A percentile compares a stretch with the other conserved stretches of the same genome.
Conservation (phyloP, 2,329 filamentous ascomycete species). For the Fusarium staphyleae region DNA sequence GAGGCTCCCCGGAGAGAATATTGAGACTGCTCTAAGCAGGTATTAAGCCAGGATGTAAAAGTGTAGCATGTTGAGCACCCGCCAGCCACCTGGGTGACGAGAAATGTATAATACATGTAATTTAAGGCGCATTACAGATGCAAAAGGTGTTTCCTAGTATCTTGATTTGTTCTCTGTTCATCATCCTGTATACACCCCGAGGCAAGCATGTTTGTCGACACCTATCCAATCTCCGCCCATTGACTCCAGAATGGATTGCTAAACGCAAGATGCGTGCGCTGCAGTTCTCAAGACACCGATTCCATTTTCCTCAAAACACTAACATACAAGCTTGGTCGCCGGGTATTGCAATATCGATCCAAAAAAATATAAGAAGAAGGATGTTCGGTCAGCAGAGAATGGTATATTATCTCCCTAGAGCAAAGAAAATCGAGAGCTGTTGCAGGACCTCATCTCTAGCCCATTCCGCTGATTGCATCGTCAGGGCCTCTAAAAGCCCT, state of each 20-base stretch:
- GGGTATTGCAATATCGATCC: conserved; percentile 30
- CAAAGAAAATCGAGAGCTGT: conserved; percentile 67
- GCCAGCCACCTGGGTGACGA: conserved; percentile 27
- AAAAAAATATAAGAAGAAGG: conserved; percentile 16
- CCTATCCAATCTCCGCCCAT: conserved; percentile 34
- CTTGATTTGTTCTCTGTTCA: conserved; percentile 39
- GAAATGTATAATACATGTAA: conserved; percentile 44
- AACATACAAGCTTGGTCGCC: conserved; percentile 41
- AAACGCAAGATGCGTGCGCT: conserved; percentile 39
- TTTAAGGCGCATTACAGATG: conserved; percentile 36
- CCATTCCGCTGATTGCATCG: conserved; percentile 68
- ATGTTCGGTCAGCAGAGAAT: conserved; percentile 1
- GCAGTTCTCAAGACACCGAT: conserved; percentile 39
- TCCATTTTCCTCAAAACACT: conserved; percentile 39
- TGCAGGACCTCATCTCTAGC: conserved; percentile 71
- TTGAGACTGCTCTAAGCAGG: neutral
- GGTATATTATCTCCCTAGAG: conserved; percentile 55
- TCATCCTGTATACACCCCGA: conserved; percentile 37
- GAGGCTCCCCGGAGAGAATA: neutral
- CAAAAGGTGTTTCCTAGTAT: conserved; percentile 34
- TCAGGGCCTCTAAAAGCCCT: conserved; percentile 70
- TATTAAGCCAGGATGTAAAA: conserved; percentile 24
- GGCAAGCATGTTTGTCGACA: conserved; percentile 35
- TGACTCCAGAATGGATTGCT: conserved; percentile 44
- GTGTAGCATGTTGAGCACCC: conserved; percentile 41